Percentiles rank a stretch among this genome's conserved stretches.
phyloP scores from a whole-genome alignment of 768 basidiomycete species.

The Rhizopogon roseolus region DNA sequence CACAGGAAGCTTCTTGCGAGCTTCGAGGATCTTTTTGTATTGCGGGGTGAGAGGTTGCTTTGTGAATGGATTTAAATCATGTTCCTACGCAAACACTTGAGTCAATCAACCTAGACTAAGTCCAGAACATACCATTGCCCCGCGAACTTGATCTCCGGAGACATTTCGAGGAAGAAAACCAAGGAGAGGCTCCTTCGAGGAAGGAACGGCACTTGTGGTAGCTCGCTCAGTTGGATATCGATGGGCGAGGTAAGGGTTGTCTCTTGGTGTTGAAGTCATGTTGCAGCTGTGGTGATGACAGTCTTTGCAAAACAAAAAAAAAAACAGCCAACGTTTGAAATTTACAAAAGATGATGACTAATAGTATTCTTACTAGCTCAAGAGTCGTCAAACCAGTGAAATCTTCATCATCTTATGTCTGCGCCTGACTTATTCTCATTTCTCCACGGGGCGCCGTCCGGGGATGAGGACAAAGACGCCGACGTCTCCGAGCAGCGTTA shows the following conservation, averaged over 20 bases:
- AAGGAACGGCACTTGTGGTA: not conserved
- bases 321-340: no score
- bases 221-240: constrained; percentile 24
- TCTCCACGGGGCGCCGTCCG: constrained; percentile 16
- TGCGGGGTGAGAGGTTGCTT: constrained; percentile 67
- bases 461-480: constrained; percentile 22
- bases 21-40: constrained; percentile 83
- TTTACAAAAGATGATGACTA: no score
- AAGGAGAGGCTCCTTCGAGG: constrained; percentile 55
- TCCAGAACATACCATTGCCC: constrained; percentile 55
- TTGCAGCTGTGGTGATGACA: not conserved
- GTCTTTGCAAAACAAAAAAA: no score
- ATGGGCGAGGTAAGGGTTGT: constrained; percentile 57
- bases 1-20: constrained; percentile 87
- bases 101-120: not conserved
- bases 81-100: constrained; percentile 42
- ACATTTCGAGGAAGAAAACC: constrained; percentile 74
- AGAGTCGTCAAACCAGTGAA: no score
- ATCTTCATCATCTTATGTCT: not conserved
- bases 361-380: no score
- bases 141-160: constrained; percentile 56
- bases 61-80: constrained; percentile 86
- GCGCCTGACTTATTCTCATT: constrained; percentile 27
- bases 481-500: not conserved
- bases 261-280: constrained; percentile 9